Percentiles rank a stretch among this genome's conserved stretches.
Conservation (phyloP, 2,329 filamentous ascomycete genomes). For the Whalleya microplaca region DNA sequence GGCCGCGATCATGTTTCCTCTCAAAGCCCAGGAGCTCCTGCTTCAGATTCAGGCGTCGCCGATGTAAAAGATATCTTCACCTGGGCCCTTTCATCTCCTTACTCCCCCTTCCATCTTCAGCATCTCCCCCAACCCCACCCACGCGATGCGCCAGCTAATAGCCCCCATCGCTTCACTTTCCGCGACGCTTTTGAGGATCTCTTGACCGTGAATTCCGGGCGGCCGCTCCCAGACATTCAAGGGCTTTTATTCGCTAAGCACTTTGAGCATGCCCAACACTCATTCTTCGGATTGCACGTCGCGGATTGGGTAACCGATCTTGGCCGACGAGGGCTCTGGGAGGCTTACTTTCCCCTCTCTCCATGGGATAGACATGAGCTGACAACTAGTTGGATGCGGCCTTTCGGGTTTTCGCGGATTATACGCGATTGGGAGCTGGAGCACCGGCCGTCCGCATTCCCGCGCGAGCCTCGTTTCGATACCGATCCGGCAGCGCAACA, state of each 20-base stretch:
- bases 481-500: not conserved
- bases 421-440: not conserved
- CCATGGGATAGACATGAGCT: slow-evolving; percentile 5
- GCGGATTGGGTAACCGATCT: slow-evolving; percentile 47
- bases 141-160: slow-evolving; percentile 42
- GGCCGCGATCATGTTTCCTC: not conserved
- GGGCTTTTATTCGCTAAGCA: slow-evolving; percentile 20
- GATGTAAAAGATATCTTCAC: slow-evolving; percentile 33
- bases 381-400: not conserved
- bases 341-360: slow-evolving; percentile 36
- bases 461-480: slow-evolving; percentile 1
- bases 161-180: slow-evolving; percentile 49
- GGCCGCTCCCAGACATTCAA: slow-evolving; percentile 45
- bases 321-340: slow-evolving; percentile 43
- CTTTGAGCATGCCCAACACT: slow-evolving; percentile 29
- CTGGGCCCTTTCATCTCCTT: slow-evolving; percentile 45
- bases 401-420: no score
- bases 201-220: slow-evolving; percentile 49
- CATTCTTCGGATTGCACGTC: slow-evolving; percentile 41
- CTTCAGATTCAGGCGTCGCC: slow-evolving; percentile 4
- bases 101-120: slow-evolving; percentile 50
- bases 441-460: not conserved
- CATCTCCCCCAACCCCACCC: slow-evolving; percentile 53
- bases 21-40: not conserved
- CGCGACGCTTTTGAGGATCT: slow-evolving; percentile 63